These are phyloP conservation scores for Puccinia coronata DNA, from an alignment of 1,284 basidiomycete species.

Conservation along the genomic window DNA sequence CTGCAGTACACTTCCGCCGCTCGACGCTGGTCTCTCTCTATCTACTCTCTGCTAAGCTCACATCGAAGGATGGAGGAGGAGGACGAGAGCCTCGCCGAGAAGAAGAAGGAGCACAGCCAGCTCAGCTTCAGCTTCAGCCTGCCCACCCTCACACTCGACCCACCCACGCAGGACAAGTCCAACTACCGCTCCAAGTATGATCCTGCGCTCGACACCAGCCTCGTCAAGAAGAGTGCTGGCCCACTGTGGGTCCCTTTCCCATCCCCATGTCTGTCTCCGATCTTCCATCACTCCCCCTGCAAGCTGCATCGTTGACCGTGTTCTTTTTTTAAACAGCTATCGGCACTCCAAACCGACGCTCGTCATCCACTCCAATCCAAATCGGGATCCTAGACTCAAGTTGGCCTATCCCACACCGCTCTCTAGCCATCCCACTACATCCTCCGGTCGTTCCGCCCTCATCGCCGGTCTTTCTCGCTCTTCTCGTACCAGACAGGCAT, in stretches of 20 bases:
- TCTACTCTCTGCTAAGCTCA: no score
- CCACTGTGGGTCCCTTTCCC: constrained; percentile 44
- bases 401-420: constrained; percentile 51
- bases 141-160: constrained; percentile 51
- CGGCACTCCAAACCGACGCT: constrained; percentile 40
- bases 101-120: no score
- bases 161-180: constrained; percentile 51
- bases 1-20: no score
- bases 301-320: constrained; percentile 7
- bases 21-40: no score
- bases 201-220: constrained; percentile 53
- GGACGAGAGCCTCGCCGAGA: no score
- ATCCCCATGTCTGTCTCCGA: constrained; percentile 22
- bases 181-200: constrained; percentile 56
- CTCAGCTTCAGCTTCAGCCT: no score
- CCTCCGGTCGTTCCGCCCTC: constrained; percentile 50
- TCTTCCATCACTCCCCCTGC: not conserved
- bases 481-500: constrained; percentile 34
- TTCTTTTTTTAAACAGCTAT: constrained; percentile 21
- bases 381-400: constrained; percentile 38
- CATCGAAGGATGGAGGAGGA: no score
- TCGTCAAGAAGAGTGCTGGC: constrained; percentile 49
- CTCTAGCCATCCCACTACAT: constrained; percentile 50
- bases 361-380: constrained; percentile 22
- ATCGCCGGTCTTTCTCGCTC: constrained; percentile 50